A percentile compares a stretch with the other conserved stretches of the same genome.
phyloP scores from a whole-genome alignment of 177 flowering plant genomes.

The Tripterygium wilfordii region DNA sequence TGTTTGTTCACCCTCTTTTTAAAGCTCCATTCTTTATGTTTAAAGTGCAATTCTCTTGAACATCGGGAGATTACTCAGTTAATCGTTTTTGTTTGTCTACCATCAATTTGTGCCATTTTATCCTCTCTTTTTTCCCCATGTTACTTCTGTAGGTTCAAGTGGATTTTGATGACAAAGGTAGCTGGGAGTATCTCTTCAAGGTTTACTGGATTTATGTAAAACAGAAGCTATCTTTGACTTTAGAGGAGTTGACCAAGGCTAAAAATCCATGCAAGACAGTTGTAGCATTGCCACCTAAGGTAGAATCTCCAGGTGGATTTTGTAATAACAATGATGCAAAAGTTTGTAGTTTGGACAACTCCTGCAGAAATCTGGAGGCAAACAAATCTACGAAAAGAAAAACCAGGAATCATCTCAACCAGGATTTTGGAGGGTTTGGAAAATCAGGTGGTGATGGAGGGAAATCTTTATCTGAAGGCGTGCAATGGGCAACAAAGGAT shows the following conservation, averaged over 20 bases:
- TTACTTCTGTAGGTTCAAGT: slow-evolving; percentile 48
- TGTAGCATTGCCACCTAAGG: slow-evolving; percentile 27
- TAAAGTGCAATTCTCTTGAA: no score
- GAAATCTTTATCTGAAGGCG: slow-evolving; percentile 16
- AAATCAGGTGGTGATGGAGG: slow-evolving; percentile 14
- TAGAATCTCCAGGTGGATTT: slow-evolving; percentile 28
- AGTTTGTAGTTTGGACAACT: slow-evolving; percentile 36
- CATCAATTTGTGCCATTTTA: background rate
- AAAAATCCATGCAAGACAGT: slow-evolving; percentile 55
- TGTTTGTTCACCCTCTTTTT: no score
- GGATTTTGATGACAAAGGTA: slow-evolving; percentile 88
- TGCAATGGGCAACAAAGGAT: slow-evolving; percentile 82
- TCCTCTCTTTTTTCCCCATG: background rate
- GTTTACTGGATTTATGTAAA: slow-evolving; percentile 81
- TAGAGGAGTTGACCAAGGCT: slow-evolving; percentile 59
- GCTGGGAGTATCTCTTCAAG: slow-evolving; percentile 97
- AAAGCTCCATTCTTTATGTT: no score
- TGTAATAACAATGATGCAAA: slow-evolving; percentile 28
- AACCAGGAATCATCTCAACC: no score
- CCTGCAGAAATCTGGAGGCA: slow-evolving; percentile 20
- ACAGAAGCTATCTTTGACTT: slow-evolving; percentile 53
- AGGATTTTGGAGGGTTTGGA: no score
- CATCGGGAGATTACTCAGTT: no score
- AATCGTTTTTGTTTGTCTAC: background rate
- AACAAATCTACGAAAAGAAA: slow-evolving; percentile 40